A percentile compares a stretch with the other conserved stretches of the same genome.
Evolutionary conservation across 2,329 filamentous ascomycete species (phyloP).

Genomic region (Xylariomycetidae sp.): DNA sequence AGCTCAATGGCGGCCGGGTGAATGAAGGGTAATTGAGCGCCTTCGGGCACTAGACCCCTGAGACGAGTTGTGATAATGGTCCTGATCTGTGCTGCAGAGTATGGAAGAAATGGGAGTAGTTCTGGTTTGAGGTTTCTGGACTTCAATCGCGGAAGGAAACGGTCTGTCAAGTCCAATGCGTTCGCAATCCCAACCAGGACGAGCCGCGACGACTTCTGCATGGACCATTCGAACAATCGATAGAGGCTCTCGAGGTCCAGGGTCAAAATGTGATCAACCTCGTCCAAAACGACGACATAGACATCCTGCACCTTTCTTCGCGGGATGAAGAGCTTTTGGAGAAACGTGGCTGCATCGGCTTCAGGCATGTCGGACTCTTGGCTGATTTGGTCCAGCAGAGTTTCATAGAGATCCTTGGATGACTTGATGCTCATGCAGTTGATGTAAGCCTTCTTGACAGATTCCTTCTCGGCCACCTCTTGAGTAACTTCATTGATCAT

Average conservation of each 20-base stretch:
- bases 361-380: conserved; percentile 56
- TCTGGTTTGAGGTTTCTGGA: conserved; percentile 86
- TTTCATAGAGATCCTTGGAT: conserved; percentile 78
- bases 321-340: conserved; percentile 68
- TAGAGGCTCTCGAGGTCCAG: conserved; percentile 87
- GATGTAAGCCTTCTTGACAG: conserved; percentile 70
- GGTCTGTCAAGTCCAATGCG: conserved; percentile 89
- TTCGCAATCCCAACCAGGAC: conserved; percentile 92
- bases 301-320: conserved; percentile 52
- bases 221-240: conserved; percentile 92
- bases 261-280: conserved; percentile 90
- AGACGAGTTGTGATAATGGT: conserved; percentile 81
- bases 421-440: conserved; percentile 98
- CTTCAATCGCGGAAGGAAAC: conserved; percentile 89
- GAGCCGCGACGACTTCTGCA: conserved; percentile 74
- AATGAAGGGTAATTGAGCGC: conserved; percentile 71
- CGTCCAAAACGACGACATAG: conserved; percentile 85
- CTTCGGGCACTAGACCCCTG: conserved; percentile 62
- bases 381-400: conserved; percentile 66
- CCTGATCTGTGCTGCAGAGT: conserved; percentile 82
- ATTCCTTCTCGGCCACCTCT: conserved; percentile 45
- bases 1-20: conserved; percentile 92
- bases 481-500: conserved; percentile 78
- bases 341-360: conserved; percentile 59
- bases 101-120: conserved; percentile 87